A percentile compares a stretch with the other conserved stretches of the same genome.
Conservation (phyloP, 2,329 filamentous ascomycete species). For the Fusarium palustre region DNA sequence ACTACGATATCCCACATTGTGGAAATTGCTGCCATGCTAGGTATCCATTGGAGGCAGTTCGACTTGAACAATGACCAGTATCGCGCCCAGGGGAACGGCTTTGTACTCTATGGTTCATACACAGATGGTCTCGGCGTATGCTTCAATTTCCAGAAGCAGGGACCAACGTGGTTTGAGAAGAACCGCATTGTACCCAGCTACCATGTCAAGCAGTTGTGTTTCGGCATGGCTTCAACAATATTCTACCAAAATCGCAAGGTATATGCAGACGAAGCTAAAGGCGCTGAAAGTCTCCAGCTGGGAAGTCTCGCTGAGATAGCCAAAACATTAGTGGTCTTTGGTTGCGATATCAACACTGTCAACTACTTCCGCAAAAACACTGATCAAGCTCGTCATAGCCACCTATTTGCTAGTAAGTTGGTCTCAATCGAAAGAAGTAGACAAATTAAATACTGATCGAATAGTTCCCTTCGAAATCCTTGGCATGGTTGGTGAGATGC, state of each 20-base stretch:
- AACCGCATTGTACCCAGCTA: slow-evolving; percentile 53
- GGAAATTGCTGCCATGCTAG: slow-evolving; percentile 53
- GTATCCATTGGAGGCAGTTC: slow-evolving; percentile 58
- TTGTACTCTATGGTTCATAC: slow-evolving; percentile 49
- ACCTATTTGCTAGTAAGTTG: slow-evolving; percentile 35
- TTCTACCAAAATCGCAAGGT: slow-evolving; percentile 47
- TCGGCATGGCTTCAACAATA: slow-evolving; percentile 56
- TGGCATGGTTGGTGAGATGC: slow-evolving; percentile 54
- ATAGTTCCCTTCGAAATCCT: slow-evolving; percentile 48
- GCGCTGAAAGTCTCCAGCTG: slow-evolving; percentile 46
- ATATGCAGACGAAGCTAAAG: slow-evolving; percentile 40
- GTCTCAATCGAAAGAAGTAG: rapidly evolving
- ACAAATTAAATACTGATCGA: neutral
- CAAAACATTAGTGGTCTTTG: slow-evolving; percentile 54
- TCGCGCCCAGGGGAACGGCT: slow-evolving; percentile 54
- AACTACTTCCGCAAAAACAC: slow-evolving; percentile 46
- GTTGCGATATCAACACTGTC: slow-evolving; percentile 53
- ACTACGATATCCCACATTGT: slow-evolving; percentile 53
- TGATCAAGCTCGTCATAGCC: slow-evolving; percentile 32
- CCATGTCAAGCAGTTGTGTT: slow-evolving; percentile 55
- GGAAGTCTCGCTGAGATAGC: slow-evolving; percentile 52
- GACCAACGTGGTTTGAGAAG: slow-evolving; percentile 51
- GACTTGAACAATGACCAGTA: slow-evolving; percentile 53
- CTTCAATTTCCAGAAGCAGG: slow-evolving; percentile 55
- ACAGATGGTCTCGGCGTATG: slow-evolving; percentile 54